Evolutionary conservation across 805 yeast genomes (phyloP).

Genomic region (Metschnikowia cerradonensis): DNA sequence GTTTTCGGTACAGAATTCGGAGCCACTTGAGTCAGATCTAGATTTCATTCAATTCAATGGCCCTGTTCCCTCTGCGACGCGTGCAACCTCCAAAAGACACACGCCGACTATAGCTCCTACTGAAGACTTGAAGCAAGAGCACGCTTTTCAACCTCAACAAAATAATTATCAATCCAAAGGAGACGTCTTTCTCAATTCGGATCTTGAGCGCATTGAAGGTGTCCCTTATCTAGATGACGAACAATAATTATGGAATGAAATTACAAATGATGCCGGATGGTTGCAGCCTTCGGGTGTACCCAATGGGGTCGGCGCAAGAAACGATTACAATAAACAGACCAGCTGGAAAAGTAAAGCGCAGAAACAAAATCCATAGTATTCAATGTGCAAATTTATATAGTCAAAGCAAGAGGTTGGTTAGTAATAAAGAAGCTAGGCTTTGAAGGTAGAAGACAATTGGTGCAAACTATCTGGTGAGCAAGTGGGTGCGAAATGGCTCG

Average conservation of each 20-base stretch:
- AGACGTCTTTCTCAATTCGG: conserved; percentile 33
- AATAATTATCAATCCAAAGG: conserved; percentile 12
- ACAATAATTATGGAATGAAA: conserved; percentile 68
- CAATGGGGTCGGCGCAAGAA: background rate
- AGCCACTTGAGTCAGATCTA: conserved; percentile 20
- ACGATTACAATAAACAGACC: conserved; percentile 36
- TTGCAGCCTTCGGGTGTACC: conserved; percentile 29
- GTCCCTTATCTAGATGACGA: conserved; percentile 40
- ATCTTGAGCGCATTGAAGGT: conserved; percentile 42
- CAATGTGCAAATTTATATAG: background rate
- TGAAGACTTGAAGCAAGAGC: conserved; percentile 19
- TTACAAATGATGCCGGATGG: conserved; percentile 77
- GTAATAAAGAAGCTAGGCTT: no score
- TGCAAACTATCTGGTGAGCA: no score
- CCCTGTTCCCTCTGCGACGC: conserved; percentile 18
- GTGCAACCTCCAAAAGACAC: conserved; percentile 17
- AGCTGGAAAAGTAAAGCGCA: conserved; percentile 45
- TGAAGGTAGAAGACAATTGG: no score
- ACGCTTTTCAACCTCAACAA: conserved; percentile 2
- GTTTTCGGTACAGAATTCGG: conserved; percentile 12
- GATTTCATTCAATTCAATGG: conserved; percentile 24
- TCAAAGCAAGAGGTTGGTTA: no score
- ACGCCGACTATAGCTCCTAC: conserved; percentile 18
- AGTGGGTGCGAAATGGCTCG: no score
- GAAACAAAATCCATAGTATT: conserved; percentile 5